These are phyloP conservation scores for Poteriospumella lacustris DNA, from an alignment of 108 stramenopile species.

Conservation along the genomic window DNA sequence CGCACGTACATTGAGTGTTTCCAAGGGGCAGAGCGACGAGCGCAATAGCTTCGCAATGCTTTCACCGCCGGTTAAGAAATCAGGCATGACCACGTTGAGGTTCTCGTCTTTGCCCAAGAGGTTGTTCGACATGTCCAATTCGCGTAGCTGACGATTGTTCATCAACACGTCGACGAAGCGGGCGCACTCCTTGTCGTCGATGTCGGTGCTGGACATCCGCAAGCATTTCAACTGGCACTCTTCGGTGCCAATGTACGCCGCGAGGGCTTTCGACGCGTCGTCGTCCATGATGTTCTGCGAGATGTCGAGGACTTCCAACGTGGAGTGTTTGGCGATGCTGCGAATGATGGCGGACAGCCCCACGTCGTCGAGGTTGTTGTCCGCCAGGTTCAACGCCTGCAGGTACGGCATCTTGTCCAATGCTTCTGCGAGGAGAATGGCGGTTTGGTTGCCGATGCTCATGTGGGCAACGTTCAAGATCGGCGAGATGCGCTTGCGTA, in stretches of 20 bases:
- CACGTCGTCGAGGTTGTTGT: conserved; percentile 33
- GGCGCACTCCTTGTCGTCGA: conserved; percentile 38
- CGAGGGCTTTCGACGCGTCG: not conserved
- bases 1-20: too few species aligned
- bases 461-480: not conserved
- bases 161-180: conserved; percentile 25
- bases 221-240: conserved; percentile 15
- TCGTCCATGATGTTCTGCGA: conserved; percentile 10
- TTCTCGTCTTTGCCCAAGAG: conserved; percentile 29
- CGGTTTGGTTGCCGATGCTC: not conserved
- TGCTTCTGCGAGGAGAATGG: not conserved
- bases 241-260: not conserved
- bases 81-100: conserved; percentile 35
- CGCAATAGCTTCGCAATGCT: conserved; percentile 23
- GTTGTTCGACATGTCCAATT: conserved; percentile 37
- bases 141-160: conserved; percentile 8
- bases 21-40: too few species aligned
- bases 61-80: conserved; percentile 37
- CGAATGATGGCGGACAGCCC: not conserved
- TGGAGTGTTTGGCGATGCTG: not conserved
- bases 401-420: not conserved
- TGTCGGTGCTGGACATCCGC: conserved; percentile 16
- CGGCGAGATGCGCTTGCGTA: not conserved
- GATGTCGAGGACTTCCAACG: not conserved
- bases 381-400: not conserved